Conservation (phyloP, 2,329 filamentous ascomycete genomes). For the Trichoderma aggressivum region DNA sequence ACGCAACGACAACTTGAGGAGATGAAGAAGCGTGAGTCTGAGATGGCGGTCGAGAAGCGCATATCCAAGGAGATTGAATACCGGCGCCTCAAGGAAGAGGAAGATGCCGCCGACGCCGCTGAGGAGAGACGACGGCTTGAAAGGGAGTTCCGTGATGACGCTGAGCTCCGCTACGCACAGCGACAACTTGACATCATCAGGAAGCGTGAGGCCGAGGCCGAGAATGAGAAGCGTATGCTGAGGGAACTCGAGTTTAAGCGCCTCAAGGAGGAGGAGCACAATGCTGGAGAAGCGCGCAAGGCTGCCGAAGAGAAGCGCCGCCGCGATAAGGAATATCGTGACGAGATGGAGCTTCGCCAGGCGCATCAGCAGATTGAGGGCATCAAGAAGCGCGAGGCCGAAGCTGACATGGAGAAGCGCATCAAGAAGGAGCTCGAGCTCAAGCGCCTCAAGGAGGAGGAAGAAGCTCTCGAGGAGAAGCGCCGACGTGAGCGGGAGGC, state of each 20-base stretch:
- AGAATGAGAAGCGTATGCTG: neutral
- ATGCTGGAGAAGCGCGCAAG: neutral
- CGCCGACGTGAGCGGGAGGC: conserved; percentile 7
- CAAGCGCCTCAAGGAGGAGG: conserved; percentile 45
- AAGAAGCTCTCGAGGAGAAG: conserved; percentile 30
- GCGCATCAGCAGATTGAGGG: conserved; percentile 48
- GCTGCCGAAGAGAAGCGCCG: conserved; percentile 30
- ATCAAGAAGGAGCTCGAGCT: conserved; percentile 52
- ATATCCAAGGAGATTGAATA: conserved; percentile 33
- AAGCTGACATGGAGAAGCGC: conserved; percentile 46
- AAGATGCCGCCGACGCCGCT: conserved; percentile 15
- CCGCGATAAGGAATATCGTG: conserved; percentile 39
- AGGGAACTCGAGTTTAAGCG: conserved; percentile 33
- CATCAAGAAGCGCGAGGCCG: conserved; percentile 44
- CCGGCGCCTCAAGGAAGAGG: neutral
- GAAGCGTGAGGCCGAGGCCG: neutral
- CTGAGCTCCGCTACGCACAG: neutral
- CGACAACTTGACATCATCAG: neutral
- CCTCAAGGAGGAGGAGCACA: neutral
- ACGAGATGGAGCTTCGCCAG: conserved; percentile 49
- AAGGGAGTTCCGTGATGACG: neutral
- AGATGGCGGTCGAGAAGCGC: neutral
- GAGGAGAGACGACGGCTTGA: neutral
- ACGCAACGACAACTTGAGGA: neutral
- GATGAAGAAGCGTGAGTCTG: neutral